Percentiles rank a stretch among this genome's conserved stretches.
Conservation (phyloP, 352 stramenopile species). For the Phytophthora constricta region DNA sequence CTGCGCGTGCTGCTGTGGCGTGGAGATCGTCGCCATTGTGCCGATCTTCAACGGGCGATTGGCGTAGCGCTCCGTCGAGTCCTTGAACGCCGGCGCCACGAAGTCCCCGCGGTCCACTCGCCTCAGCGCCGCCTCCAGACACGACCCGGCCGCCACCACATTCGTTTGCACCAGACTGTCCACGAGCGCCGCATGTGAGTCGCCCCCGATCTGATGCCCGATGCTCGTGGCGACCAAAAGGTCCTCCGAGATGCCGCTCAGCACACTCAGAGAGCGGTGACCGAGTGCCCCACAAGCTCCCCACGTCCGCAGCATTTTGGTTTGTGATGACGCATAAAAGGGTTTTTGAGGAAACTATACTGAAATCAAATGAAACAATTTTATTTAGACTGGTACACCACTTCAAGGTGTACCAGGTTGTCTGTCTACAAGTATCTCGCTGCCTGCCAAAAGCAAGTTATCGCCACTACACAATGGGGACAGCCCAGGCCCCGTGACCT, state of each 20-base stretch:
- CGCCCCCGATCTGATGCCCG: constrained; percentile 79
- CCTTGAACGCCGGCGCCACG: constrained; percentile 38
- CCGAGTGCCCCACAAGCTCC: constrained; percentile 1
- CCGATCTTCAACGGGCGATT: constrained; percentile 85
- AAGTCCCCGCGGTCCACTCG: constrained; percentile 75
- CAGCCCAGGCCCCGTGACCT: constrained; percentile 71
- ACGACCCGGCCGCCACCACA: constrained; percentile 58
- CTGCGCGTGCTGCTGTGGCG: constrained; percentile 85
- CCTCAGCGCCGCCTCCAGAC: constrained; percentile 69
- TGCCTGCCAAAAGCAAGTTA: too few relatives aligned
- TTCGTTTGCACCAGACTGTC: constrained; percentile 82
- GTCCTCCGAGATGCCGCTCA: constrained; percentile 80
- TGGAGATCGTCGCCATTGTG: constrained; percentile 84
- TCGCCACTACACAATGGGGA: constrained; percentile 70
- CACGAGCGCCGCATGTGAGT: constrained; percentile 70
- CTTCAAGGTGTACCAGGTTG: too few relatives aligned
- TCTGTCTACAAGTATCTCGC: too few relatives aligned
- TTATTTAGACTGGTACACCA: neutral
- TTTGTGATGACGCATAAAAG: too few relatives aligned
- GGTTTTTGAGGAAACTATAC: neutral
- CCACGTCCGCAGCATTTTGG: constrained; percentile 7
- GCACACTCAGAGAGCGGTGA: constrained; percentile 58
- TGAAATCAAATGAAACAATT: neutral
- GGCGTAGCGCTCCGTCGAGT: constrained; percentile 54
- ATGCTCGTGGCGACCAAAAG: constrained; percentile 86